Percentiles rank a stretch among this genome's conserved stretches.
These are phyloP conservation scores for Ramalina peruviana DNA, from an alignment of 495 filamentous ascomycete genomes.

Conservation along the genomic window DNA sequence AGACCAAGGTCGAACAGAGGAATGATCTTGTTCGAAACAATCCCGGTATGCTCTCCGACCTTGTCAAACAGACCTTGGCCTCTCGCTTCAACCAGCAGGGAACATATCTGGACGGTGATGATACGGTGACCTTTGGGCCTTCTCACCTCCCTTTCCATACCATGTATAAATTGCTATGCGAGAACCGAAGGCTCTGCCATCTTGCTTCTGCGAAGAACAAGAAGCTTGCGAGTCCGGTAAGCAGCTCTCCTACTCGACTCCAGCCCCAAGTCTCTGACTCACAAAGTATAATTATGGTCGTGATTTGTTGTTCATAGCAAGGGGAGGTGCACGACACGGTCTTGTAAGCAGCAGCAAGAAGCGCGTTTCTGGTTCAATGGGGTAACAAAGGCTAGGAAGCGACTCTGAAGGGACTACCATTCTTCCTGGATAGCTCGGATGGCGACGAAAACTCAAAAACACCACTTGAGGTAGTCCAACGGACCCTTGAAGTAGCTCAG, in stretches of 20 bases:
- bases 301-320: no score
- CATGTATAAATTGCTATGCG: not conserved
- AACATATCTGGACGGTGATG: not conserved
- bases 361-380: no score
- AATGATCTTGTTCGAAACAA: constrained; percentile 1
- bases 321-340: no score
- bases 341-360: no score
- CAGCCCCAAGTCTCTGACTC: no score
- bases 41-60: not conserved
- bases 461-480: no score
- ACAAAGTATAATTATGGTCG: no score
- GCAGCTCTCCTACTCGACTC: not conserved
- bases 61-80: not conserved
- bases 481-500: no score
- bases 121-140: constrained; percentile 1
- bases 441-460: no score
- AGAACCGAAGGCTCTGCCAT: not conserved
- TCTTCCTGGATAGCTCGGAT: no score
- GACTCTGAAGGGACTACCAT: no score
- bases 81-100: not conserved
- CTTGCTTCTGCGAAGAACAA: not conserved
- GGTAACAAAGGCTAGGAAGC: no score
- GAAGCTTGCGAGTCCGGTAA: not conserved
- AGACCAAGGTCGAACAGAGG: not conserved
- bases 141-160: constrained; percentile 2